Percentiles rank a stretch among this genome's conserved stretches.
These are phyloP conservation scores for Vanrija humicola DNA, from an alignment of 1,284 basidiomycete species.

Conservation along the genomic window DNA sequence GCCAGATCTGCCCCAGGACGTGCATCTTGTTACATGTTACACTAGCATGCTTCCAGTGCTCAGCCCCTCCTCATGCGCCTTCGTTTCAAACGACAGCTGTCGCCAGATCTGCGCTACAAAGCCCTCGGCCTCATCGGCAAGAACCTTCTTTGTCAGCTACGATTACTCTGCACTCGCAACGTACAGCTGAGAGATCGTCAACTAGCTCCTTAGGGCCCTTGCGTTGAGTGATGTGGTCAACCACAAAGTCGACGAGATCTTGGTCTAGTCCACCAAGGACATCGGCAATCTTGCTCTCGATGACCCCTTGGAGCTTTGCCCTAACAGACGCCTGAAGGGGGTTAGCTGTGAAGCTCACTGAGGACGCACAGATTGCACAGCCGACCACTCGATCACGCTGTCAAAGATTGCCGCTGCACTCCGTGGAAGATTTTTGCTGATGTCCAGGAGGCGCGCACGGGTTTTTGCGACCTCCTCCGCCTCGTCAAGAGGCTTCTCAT, in stretches of 20 bases:
- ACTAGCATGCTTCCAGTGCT: conserved; percentile 8
- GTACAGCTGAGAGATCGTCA: conserved; percentile 79
- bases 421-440: conserved; percentile 62
- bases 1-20: too few species aligned
- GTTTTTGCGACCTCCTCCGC: conserved; percentile 57
- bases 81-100: conserved; percentile 73
- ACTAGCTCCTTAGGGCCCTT: conserved; percentile 74
- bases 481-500: conserved; percentile 50
- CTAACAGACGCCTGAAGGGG: neutral
- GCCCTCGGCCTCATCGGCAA: conserved; percentile 45
- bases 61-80: conserved; percentile 2
- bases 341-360: neutral
- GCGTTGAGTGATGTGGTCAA: conserved; percentile 80
- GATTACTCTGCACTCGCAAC: conserved; percentile 38
- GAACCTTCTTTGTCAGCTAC: too few species aligned
- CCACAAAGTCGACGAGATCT: conserved; percentile 81
- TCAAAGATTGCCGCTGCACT: conserved; percentile 73
- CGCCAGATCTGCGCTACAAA: conserved; percentile 75
- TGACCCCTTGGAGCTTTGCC: conserved; percentile 51
- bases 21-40: neutral
- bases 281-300: conserved; percentile 72
- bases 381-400: conserved; percentile 78
- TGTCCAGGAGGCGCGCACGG: conserved; percentile 69
- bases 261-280: conserved; percentile 70
- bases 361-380: conserved; percentile 68